A percentile compares a stretch with the other conserved stretches of the same genome.
Evolutionary conservation across 2,329 filamentous ascomycete genomes (phyloP).

Genomic region (Boeremia exigua): DNA sequence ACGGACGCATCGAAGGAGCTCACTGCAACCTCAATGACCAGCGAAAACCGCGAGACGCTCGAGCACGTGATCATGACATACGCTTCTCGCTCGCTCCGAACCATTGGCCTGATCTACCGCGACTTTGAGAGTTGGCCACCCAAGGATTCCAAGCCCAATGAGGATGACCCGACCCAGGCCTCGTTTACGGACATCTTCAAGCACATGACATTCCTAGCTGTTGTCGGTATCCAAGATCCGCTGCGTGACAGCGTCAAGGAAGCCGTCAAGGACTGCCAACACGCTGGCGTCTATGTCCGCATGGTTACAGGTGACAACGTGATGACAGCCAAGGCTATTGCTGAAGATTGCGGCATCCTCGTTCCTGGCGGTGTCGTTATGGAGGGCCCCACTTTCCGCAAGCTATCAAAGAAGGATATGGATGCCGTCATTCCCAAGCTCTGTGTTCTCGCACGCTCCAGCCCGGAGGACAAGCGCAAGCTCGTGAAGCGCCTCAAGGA

Average conservation of each 20-base stretch:
- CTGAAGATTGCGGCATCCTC: conserved; percentile 78
- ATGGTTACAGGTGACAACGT: conserved; percentile 90
- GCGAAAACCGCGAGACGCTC: conserved; percentile 64
- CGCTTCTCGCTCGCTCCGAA: conserved; percentile 79
- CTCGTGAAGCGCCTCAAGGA: conserved; percentile 69
- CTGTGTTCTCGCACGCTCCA: conserved; percentile 72
- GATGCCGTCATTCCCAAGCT: conserved; percentile 65
- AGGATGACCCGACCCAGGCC: conserved; percentile 68
- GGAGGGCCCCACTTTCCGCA: conserved; percentile 80
- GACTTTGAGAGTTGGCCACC: conserved; percentile 88
- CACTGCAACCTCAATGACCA: conserved; percentile 59
- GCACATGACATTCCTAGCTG: conserved; percentile 74
- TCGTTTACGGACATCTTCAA: conserved; percentile 72
- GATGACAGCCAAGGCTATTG: conserved; percentile 79
- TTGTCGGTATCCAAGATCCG: conserved; percentile 84
- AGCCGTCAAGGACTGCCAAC: conserved; percentile 74
- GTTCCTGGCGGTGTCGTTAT: conserved; percentile 73
- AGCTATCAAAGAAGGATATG: conserved; percentile 67
- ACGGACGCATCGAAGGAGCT: conserved; percentile 66
- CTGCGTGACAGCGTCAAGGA: conserved; percentile 76
- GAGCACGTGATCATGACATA: conserved; percentile 76
- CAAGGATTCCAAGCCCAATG: conserved; percentile 60
- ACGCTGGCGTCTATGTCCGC: conserved; percentile 77
- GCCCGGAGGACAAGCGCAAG: conserved; percentile 71
- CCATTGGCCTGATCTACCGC: conserved; percentile 82